Evolutionary conservation across 1,284 basidiomycete species (phyloP).

Genomic region (Malassezia japonica): DNA sequence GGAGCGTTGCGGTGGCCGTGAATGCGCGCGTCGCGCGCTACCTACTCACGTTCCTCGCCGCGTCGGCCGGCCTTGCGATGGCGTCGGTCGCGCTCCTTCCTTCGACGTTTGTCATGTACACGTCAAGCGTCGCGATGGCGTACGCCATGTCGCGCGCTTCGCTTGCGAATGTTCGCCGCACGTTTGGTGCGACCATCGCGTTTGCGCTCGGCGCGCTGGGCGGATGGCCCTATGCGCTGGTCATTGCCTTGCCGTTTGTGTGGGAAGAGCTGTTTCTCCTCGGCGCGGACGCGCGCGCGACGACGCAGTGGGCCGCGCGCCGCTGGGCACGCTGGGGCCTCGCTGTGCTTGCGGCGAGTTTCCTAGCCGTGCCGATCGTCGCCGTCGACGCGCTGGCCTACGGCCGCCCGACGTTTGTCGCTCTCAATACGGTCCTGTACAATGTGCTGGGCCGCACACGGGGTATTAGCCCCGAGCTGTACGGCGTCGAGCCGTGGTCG

Average conservation of each 20-base stretch:
- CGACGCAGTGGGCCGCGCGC: constrained; percentile 15
- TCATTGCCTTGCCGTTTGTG: constrained; percentile 77
- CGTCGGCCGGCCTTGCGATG: constrained; percentile 87
- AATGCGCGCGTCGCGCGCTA: constrained; percentile 85
- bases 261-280: constrained; percentile 77
- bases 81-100: constrained; percentile 62
- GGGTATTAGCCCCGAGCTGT: constrained; percentile 72
- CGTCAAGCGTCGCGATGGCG: constrained; percentile 69
- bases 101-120: constrained; percentile 89
- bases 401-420: constrained; percentile 65
- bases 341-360: constrained; percentile 57
- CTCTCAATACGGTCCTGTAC: constrained; percentile 88
- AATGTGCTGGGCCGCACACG: constrained; percentile 65
- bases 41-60: constrained; percentile 70
- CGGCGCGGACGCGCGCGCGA: constrained; percentile 51
- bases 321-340: constrained; percentile 60
- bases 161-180: constrained; percentile 21
- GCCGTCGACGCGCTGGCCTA: constrained; percentile 71
- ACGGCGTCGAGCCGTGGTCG: constrained; percentile 76
- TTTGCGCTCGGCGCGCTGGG: constrained; percentile 77
- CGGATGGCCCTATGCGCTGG: constrained; percentile 90
- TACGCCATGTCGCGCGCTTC: constrained; percentile 63
- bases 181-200: constrained; percentile 57
- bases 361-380: constrained; percentile 56
- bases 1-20: constrained; percentile 68